Base-by-base conservation (phyloP, 805 yeast species). In the Ogataea trehaloabstinens region DNA sequence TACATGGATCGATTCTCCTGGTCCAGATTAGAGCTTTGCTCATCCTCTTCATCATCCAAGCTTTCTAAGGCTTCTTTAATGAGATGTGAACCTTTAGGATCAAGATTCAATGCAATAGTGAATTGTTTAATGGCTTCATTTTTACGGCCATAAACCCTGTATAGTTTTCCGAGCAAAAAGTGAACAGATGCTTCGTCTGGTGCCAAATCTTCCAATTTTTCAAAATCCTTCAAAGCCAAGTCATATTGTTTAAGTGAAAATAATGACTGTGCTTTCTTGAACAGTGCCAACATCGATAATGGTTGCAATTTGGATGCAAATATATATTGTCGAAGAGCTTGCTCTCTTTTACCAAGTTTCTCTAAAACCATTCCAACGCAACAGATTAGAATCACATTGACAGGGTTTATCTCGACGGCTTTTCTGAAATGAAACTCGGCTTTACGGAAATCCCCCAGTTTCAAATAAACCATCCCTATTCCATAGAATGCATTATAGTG, bases 401-500 rank as follows among this genome's bases (percentile, higher is more conserved):
- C 83, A 1, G 97, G 96, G 56, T 93, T 93, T 34, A 93, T 87
- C 25, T 82, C 76, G 12, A 85, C 78, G 0, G 98, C 98, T 54
- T 84, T 86, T 38, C 88, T 69, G 66, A 91, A 88, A 61, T 88
- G 95, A 45, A 79, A 77, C 53, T 88, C 90, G 1, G 98, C 96
- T 52, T 80, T 79, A 31, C 76, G 78, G 54, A 80, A 80, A 51
- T 87, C 89, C 4, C 97, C 98, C 37, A 89, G 65, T 53, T 88
- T 86, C 59, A 88, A 74, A 58, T 82, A 84, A 20, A 89, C 95
- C 91, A 89, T 88, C 6, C 98, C 99, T 40, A 93, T 76, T 19
- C 99, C 99, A 55, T 93, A 93, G 54, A 90, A 79, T 0, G 98
- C 97, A 61, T 91, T 93, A 62, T 90, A 93, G 58, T 88, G 96